These are phyloP conservation scores for Gyromitra esculenta DNA, from an alignment of 2,329 filamentous ascomycete genomes.

Conservation along the genomic window DNA sequence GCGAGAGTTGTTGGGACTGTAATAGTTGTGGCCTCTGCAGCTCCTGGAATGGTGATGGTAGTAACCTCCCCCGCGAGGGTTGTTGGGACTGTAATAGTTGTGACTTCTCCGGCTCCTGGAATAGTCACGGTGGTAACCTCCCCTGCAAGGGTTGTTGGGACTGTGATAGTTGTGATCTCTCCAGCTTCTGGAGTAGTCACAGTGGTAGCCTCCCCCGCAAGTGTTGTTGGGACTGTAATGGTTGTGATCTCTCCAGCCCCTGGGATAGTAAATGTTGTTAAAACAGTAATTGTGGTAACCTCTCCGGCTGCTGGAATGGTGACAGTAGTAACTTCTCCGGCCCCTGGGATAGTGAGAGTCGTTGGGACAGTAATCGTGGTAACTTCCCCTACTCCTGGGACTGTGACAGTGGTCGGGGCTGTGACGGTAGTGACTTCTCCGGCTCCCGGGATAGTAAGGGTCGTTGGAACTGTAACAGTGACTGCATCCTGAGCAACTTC, in stretches of 20 bases:
- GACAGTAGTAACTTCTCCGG: no score
- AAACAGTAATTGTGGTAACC: no score
- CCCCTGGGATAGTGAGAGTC: no score
- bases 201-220: background rate
- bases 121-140: background rate
- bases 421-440: background rate
- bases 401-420: background rate
- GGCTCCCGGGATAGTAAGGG: conserved; percentile 1
- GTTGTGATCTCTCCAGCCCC: background rate
- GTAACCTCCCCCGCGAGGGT: background rate
- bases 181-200: background rate
- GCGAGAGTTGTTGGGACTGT: background rate
- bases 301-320: no score
- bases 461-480: background rate
- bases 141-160: background rate
- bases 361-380: no score
- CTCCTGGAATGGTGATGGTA: no score
- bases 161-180: no score
- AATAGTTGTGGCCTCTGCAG: background rate
- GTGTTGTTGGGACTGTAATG: background rate
- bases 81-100: background rate
- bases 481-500: no score
- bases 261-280: background rate
- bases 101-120: background rate
- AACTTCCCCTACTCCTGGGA: no score